These are phyloP conservation scores for carrot (Daucus carota) DNA, from an alignment of 129 eudicot genomes.

Conservation along the genomic window DH1_v3.0 NC_030382.2:31040501-31041000, in stretches of 20 bases:
- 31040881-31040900: neutral
- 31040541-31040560: too few species aligned
- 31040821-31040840: neutral
- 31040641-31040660: neutral
- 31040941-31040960: conserved; percentile 7
- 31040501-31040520: too few species aligned
- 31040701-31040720: neutral
- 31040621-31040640: neutral
- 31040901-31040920: neutral
- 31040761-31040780: neutral
- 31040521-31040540: too few species aligned
- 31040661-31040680: neutral
- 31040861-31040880: neutral
- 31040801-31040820: neutral
- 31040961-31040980: conserved; percentile 77
- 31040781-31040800: neutral
- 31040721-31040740: neutral
- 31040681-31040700: neutral
- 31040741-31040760: neutral
- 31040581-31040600: neutral
- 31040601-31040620: neutral
- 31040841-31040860: neutral
- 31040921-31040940: neutral
- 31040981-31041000: conserved; percentile 53
- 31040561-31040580: neutral